Conservation (phyloP, 768 basidiomycete species). For the Mycena latifolia region DNA sequence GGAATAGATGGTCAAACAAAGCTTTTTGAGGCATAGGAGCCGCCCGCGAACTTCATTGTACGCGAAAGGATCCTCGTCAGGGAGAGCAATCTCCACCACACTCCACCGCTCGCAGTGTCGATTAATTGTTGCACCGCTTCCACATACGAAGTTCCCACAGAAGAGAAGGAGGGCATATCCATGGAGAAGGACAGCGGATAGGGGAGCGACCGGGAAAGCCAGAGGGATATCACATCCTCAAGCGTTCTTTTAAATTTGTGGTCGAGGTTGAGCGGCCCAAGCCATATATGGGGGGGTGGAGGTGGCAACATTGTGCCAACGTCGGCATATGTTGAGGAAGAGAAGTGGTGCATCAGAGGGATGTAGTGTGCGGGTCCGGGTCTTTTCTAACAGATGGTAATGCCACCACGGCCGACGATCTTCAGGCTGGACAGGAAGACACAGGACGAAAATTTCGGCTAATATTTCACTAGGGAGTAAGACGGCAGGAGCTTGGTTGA, state of each 20-base stretch:
- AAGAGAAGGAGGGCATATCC: neutral
- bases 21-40: constrained; percentile 1
- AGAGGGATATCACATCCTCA: neutral
- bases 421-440: neutral
- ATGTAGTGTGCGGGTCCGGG: neutral
- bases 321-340: constrained; percentile 1
- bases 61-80: neutral
- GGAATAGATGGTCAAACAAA: neutral
- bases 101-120: constrained; percentile 17
- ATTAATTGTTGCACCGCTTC: neutral
- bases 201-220: constrained; percentile 4
- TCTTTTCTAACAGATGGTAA: neutral
- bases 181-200: constrained; percentile 7
- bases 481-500: neutral
- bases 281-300: constrained; percentile 11
- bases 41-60: constrained; percentile 8
- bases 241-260: neutral
- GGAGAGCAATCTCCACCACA: constrained; percentile 1
- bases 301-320: constrained; percentile 9
- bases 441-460: constrained; percentile 10
- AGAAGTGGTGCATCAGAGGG: constrained; percentile 10
- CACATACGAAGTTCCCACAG: no score
- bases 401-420: no score
- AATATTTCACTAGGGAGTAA: constrained; percentile 7
- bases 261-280: neutral